Conservation (phyloP, 164 flowering plant species). For the Buxus sempervirens region DNA sequence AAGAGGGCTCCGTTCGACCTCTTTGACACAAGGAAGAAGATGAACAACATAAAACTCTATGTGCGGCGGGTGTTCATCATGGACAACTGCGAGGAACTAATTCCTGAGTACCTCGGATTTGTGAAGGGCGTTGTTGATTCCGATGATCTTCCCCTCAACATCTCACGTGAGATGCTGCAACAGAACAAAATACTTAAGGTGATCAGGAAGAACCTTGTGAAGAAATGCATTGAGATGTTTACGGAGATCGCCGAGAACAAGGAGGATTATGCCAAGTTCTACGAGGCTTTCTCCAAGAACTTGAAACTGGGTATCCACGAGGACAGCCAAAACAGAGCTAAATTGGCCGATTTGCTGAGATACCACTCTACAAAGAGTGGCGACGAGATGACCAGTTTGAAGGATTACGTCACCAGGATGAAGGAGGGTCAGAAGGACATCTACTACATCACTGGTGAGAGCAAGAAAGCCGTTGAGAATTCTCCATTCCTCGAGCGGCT, state of each 20-base stretch:
- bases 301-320: conserved; percentile 67
- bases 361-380: conserved; percentile 66
- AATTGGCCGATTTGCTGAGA: conserved; percentile 55
- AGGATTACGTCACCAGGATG: conserved; percentile 74
- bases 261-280: conserved; percentile 58
- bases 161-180: conserved; percentile 62
- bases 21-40: conserved; percentile 56
- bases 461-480: conserved; percentile 69
- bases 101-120: conserved; percentile 54
- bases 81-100: conserved; percentile 63
- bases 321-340: conserved; percentile 53
- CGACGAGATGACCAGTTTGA: conserved; percentile 67
- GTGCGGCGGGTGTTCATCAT: conserved; percentile 55
- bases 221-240: conserved; percentile 74
- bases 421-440: conserved; percentile 69
- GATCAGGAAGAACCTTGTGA: conserved; percentile 62
- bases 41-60: conserved; percentile 63
- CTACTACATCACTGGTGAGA: conserved; percentile 68
- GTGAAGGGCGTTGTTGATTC: conserved; percentile 63
- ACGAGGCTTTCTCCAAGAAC: conserved; percentile 60
- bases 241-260: conserved; percentile 57
- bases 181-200: conserved; percentile 69
- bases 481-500: conserved; percentile 66
- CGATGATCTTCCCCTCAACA: conserved; percentile 64
- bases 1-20: conserved; percentile 62